Evolutionary conservation across 1,284 basidiomycete genomes (phyloP).

Genomic region (Abortiporus biennis): DNA sequence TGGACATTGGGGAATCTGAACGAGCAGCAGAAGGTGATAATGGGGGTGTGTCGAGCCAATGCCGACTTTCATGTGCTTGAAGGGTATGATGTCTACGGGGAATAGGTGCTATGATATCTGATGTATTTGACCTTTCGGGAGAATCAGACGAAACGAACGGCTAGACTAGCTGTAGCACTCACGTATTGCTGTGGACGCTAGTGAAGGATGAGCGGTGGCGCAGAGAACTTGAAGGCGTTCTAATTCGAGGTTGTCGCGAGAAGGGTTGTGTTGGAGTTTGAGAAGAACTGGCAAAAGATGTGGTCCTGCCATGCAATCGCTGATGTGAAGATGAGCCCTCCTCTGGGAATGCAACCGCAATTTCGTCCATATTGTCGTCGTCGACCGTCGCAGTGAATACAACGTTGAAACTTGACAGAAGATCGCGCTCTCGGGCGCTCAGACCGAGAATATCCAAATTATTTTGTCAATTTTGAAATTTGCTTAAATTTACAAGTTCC

Average conservation of each 20-base stretch:
- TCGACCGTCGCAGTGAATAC: not conserved
- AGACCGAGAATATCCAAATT: no score
- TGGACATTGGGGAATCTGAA: constrained; percentile 20
- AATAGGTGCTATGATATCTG: constrained; percentile 23
- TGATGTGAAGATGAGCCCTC: constrained; percentile 10
- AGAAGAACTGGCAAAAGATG: constrained; percentile 18
- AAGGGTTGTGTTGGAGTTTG: constrained; percentile 11
- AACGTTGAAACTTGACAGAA: no score
- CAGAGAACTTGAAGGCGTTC: constrained; percentile 17
- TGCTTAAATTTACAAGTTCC: no score
- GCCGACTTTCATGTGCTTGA: constrained; percentile 23
- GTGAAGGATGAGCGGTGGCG: constrained; percentile 14
- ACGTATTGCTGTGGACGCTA: constrained; percentile 20
- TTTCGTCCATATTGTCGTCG: constrained; percentile 19
- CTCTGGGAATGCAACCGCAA: not conserved
- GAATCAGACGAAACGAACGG: not conserved
- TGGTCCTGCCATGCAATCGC: constrained; percentile 10
- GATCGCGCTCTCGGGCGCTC: no score
- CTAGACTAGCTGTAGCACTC: constrained; percentile 8
- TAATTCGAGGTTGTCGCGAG: constrained; percentile 11
- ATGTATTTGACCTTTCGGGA: constrained; percentile 12
- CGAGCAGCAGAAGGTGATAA: constrained; percentile 20
- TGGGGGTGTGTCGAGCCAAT: constrained; percentile 26
- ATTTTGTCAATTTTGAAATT: no score
- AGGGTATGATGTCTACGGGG: constrained; percentile 24